Percentiles rank a stretch among this genome's conserved stretches.
These are phyloP conservation scores for Venturia oleaginea DNA, from an alignment of 2,329 filamentous ascomycete species.

Conservation along the genomic window DNA sequence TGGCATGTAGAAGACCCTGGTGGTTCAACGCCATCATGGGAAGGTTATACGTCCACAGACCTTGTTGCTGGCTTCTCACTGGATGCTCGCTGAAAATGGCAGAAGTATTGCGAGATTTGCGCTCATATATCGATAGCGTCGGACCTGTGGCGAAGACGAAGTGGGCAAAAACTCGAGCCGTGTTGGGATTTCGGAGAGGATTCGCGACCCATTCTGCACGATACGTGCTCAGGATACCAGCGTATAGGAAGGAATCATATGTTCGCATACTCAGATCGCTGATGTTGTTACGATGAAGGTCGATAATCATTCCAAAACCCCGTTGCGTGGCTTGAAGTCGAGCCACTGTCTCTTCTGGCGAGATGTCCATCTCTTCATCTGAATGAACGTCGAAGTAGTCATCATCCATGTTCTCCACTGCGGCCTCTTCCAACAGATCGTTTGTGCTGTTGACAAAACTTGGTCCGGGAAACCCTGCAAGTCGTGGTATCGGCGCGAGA, in stretches of 20 bases:
- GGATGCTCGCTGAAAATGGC: constrained; percentile 54
- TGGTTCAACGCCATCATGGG: constrained; percentile 77
- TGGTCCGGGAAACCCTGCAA: constrained; percentile 4
- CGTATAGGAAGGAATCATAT: constrained; percentile 39
- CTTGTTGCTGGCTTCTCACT: constrained; percentile 53
- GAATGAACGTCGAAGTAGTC: constrained; percentile 42
- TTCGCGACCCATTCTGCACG: constrained; percentile 39
- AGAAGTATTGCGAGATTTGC: constrained; percentile 65
- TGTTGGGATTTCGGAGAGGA: constrained; percentile 71
- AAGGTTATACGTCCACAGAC: constrained; percentile 63
- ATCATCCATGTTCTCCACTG: constrained; percentile 38
- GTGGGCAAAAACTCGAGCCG: constrained; percentile 78
- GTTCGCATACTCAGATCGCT: constrained; percentile 30
- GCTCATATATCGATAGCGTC: constrained; percentile 77
- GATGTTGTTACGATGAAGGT: constrained; percentile 27
- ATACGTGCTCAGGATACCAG: constrained; percentile 37
- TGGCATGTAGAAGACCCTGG: constrained; percentile 81
- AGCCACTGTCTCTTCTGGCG: background rate
- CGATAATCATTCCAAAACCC: constrained; percentile 29
- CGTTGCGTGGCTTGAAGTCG: constrained; percentile 13
- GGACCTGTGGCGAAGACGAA: constrained; percentile 86
- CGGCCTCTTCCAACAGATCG: constrained; percentile 27
- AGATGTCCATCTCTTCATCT: constrained; percentile 34
- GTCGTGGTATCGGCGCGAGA: background rate
- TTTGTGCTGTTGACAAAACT: constrained; percentile 18